A percentile compares a stretch with the other conserved stretches of the same genome.
phyloP scores from a whole-genome alignment of 768 basidiomycete genomes.

The Russula brevipes region DNA sequence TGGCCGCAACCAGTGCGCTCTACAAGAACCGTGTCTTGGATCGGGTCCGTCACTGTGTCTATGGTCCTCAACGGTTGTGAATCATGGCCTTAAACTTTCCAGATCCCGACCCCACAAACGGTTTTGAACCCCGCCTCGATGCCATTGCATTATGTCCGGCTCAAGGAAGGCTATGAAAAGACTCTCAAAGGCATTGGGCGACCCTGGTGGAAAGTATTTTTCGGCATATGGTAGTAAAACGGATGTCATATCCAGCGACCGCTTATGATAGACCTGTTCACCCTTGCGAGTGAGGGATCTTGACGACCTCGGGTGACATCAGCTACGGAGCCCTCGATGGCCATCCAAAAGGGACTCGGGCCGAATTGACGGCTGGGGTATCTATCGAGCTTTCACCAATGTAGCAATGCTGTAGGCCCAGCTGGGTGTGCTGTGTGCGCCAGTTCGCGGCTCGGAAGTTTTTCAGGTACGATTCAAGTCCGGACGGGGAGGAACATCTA shows the following conservation, averaged over 20 bases:
- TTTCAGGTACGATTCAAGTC: background rate
- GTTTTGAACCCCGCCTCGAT: constrained; percentile 64
- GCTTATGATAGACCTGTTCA: background rate
- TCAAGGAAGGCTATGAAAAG: constrained; percentile 70
- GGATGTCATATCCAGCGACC: background rate
- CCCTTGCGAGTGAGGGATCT: background rate
- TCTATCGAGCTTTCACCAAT: constrained; percentile 16
- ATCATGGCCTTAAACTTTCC: constrained; percentile 4
- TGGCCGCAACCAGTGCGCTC: constrained; percentile 53
- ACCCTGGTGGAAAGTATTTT: constrained; percentile 82
- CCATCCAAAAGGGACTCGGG: background rate
- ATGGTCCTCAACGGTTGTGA: background rate
- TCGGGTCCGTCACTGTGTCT: constrained; percentile 40
- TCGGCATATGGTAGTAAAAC: constrained; percentile 60
- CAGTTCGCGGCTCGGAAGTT: background rate
- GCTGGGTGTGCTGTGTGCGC: background rate
- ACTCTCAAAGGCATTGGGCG: constrained; percentile 70
- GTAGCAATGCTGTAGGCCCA: constrained; percentile 8
- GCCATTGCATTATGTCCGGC: constrained; percentile 67
- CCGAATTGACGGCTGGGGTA: background rate
- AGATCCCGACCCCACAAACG: constrained; percentile 66
- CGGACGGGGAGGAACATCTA: background rate
- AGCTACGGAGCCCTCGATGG: background rate
- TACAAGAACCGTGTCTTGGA: constrained; percentile 50
- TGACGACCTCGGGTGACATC: background rate